Percentiles rank a stretch among this genome's conserved stretches.
Evolutionary conservation across 805 yeast genomes (phyloP).

Genomic region (Wickerhamiella brachini): DNA sequence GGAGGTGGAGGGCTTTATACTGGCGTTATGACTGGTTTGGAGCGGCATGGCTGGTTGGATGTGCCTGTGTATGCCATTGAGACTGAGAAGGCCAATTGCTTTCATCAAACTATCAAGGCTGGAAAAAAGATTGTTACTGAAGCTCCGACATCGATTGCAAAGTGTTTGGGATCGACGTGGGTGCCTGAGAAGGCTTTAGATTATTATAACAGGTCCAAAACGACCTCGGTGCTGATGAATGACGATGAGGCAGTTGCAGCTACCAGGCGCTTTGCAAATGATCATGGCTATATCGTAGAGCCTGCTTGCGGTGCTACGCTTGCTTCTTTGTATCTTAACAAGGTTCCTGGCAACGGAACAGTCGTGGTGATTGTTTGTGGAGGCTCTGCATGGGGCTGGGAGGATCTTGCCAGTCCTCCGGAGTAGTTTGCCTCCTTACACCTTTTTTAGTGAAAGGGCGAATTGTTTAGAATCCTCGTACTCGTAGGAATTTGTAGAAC

Average conservation of each 20-base stretch:
- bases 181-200: conserved; percentile 39
- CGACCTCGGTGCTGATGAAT: conserved; percentile 33
- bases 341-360: conserved; percentile 4
- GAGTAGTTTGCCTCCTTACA: too few relatives aligned
- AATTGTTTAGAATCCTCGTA: too few relatives aligned
- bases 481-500: too few relatives aligned
- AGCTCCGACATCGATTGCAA: conserved; percentile 40
- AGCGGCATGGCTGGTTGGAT: conserved; percentile 32
- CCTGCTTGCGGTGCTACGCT: conserved; percentile 67
- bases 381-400: conserved; percentile 10
- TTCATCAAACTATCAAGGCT: conserved; percentile 36
- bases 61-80: conserved; percentile 38
- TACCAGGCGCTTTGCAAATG: conserved; percentile 36
- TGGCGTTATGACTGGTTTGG: conserved; percentile 75
- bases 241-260: conserved; percentile 46
- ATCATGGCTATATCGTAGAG: conserved; percentile 41
- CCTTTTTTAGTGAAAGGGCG: too few relatives aligned
- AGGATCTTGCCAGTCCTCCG: not conserved
- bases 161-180: conserved; percentile 48
- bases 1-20: conserved; percentile 95
- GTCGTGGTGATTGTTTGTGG: conserved; percentile 15
- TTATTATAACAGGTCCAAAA: conserved; percentile 29
- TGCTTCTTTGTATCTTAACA: conserved; percentile 27
- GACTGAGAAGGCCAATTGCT: conserved; percentile 28
- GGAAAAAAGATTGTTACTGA: conserved; percentile 32